These are phyloP conservation scores for Saccharomyces hybrid DNA, from an alignment of 1,139 yeast species.

Conservation along the genomic window DNA sequence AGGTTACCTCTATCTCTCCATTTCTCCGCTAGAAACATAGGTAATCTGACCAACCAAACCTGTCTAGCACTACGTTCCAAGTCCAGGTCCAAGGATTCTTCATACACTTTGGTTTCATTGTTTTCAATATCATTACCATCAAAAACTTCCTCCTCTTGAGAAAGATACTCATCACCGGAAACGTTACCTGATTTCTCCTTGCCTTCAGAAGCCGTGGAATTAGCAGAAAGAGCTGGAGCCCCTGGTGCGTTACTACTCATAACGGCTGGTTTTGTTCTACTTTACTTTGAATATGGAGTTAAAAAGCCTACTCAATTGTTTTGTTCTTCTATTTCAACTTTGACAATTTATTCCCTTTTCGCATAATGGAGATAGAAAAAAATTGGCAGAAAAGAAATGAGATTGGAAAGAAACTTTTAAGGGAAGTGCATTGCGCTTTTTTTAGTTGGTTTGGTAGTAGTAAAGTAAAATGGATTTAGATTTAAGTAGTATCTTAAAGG, in stretches of 20 bases:
- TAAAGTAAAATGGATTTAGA: conserved; percentile 27
- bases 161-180: conserved; percentile 35
- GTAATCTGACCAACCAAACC: conserved; percentile 88
- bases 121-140: conserved; percentile 38
- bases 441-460: background rate
- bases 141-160: conserved; percentile 37
- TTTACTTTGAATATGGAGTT: background rate
- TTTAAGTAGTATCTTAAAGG: conserved; percentile 31
- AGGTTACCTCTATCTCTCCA: conserved; percentile 64
- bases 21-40: conserved; percentile 73
- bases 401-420: background rate
- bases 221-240: conserved; percentile 1
- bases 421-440: background rate
- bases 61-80: conserved; percentile 50
- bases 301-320: background rate
- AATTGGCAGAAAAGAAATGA: background rate
- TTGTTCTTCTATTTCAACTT: background rate
- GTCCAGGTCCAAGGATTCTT: conserved; percentile 61
- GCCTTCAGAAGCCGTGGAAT: background rate
- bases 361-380: background rate
- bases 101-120: conserved; percentile 32
- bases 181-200: conserved; percentile 7
- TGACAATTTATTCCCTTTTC: background rate
- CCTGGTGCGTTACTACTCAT: background rate
- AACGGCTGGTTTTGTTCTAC: background rate